Evolutionary conservation across 2,329 filamentous ascomycete species (phyloP), one percentile per base, ranked within the genome.

Genomic region (Trichoderma koningiopsis): DNA sequence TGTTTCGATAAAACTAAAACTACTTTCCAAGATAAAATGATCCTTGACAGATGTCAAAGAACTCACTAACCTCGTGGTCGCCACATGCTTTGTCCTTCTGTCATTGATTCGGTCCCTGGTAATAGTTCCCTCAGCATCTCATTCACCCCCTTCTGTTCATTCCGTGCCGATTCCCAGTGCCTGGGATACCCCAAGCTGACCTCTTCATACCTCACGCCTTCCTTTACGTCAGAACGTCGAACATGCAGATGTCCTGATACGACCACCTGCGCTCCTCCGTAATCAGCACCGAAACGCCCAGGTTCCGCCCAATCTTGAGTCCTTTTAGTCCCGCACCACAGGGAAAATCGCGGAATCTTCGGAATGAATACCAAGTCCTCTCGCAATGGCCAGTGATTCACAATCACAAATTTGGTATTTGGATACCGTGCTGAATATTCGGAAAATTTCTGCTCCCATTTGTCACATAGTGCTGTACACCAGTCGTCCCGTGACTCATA

Each of bases 321-420:
- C 40, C 63, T 58, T 31, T 66, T 66, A 4, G 63, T 66, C 27
- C 63, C 63, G 27, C 63, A 66, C 63, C 63, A 66, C 29, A 66
- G 37, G 35, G 63, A 58, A 16, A 66, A 66, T n/a, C 63, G 63
- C n/a, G 63, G 63, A 10, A 66, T 56, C n/a, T 49, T 66, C 35
- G 63, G 63, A 14, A 66, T 66, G 10, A 22, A 49, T 27, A 66
- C 24, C 24, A 66, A 49, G 16, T 66, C 63, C 24, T 66, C 63
- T 35, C 63, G 53, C 35, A 66, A 29, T 5, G 63, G 63, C 63
- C 63, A 66, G 27, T 66, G 63, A 16, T 66, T 66, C 5, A 49
- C 63, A 47, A 66, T 66, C 19, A 66, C 53, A n/a, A 66, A 66
- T 10, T 66, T 66, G 1, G 29, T 35, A 14, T 43, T 58, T 27